Evolutionary conservation across 306 rosid species (phyloP).

Genomic region (Lupinus albus): DNA sequence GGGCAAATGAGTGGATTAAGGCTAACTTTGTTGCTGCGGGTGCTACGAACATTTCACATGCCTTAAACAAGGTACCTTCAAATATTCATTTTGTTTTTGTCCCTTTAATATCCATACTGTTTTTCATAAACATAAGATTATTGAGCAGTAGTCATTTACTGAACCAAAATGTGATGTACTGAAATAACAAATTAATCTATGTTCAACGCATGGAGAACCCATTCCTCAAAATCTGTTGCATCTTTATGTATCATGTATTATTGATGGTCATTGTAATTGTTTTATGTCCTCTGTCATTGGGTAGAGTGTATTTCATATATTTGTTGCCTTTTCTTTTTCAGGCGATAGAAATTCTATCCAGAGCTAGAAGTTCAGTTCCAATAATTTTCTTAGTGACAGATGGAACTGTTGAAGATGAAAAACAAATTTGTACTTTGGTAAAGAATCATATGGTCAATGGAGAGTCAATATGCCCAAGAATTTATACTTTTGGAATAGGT

Average conservation of each 20-base stretch:
- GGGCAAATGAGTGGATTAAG: conserved; percentile 76
- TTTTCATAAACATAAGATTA: neutral
- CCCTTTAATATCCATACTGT: neutral
- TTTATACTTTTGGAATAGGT: conserved; percentile 94
- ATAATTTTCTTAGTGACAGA: conserved; percentile 84
- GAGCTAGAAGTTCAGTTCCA: conserved; percentile 60
- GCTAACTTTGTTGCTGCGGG: conserved; percentile 70
- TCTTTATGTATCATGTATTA: conserved; percentile 24
- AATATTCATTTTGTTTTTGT: neutral
- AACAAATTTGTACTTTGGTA: conserved; percentile 68
- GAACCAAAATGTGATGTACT: conserved; percentile 27
- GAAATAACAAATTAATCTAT: neutral
- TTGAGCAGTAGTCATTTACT: conserved; percentile 29
- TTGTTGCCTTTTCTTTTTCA: conserved; percentile 44
- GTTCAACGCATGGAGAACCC: conserved; percentile 22
- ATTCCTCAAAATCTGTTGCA: conserved; percentile 24
- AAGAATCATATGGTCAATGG: conserved; percentile 50
- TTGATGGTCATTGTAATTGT: conserved; percentile 18
- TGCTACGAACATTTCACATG: conserved; percentile 67
- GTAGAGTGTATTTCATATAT: conserved; percentile 10
- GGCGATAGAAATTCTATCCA: conserved; percentile 81
- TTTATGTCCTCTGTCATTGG: conserved; percentile 10
- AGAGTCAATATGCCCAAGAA: conserved; percentile 67
- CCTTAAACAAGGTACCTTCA: conserved; percentile 64
- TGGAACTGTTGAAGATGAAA: conserved; percentile 92